Evolutionary conservation across 2,329 filamentous ascomycete species (phyloP).

Genomic region (Fusarium transvaalense): DNA sequence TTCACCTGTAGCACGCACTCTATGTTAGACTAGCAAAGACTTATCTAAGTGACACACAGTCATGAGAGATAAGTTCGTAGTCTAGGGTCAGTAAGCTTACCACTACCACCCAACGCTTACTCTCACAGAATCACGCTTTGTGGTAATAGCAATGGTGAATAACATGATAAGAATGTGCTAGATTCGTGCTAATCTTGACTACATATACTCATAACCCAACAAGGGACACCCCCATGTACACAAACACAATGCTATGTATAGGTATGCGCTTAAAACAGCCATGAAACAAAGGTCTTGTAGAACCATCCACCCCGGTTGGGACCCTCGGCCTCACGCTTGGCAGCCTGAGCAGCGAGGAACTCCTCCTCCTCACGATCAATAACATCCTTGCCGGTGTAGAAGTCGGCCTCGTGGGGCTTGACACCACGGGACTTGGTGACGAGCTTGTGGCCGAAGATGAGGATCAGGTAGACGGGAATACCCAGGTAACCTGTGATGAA

Average conservation of each 20-base stretch:
- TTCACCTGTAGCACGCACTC: no score
- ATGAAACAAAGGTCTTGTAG: constrained; percentile 55
- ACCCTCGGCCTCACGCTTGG: constrained; percentile 45
- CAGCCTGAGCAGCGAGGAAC: constrained; percentile 65
- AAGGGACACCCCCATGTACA: constrained; percentile 16
- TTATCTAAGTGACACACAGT: not conserved
- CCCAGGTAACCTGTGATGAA: constrained; percentile 84
- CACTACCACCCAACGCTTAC: accelerated
- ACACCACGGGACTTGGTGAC: constrained; percentile 66
- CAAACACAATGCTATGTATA: not conserved
- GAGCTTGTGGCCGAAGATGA: constrained; percentile 77
- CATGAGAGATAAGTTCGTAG: not conserved
- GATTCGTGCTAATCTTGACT: constrained; percentile 26
- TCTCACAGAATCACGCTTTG: not conserved
- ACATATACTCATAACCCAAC: constrained; percentile 28
- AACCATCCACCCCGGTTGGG: constrained; percentile 50
- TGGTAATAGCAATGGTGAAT: not conserved
- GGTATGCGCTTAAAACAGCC: constrained; percentile 52
- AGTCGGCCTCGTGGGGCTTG: constrained; percentile 71
- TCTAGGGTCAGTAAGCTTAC: not conserved
- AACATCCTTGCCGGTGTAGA: constrained; percentile 78
- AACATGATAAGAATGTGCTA: constrained; percentile 10
- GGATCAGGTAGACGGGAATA: constrained; percentile 78
- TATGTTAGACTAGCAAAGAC: not conserved
- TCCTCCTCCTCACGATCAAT: constrained; percentile 80